Conservation (phyloP, 352 stramenopile genomes). For the Phytophthora crassamura region DNA sequence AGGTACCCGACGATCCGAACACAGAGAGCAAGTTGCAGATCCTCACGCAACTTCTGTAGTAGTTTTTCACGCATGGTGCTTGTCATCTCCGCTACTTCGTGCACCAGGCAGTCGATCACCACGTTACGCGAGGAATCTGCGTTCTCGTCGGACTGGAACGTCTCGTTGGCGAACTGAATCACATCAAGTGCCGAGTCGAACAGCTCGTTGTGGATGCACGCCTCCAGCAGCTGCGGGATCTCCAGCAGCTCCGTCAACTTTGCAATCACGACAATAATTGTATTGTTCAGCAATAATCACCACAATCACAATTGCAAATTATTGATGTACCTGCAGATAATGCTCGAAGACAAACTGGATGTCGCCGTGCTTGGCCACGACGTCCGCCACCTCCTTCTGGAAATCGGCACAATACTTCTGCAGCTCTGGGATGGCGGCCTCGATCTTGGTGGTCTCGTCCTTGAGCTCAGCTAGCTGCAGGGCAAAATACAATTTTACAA, state of each 20-base stretch:
- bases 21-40: slow-evolving; percentile 82
- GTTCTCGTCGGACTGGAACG: slow-evolving; percentile 52
- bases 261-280: slow-evolving; percentile 15
- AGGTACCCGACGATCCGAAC: slow-evolving; percentile 85
- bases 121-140: slow-evolving; percentile 46
- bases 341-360: slow-evolving; percentile 93
- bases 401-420: slow-evolving; percentile 60
- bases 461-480: slow-evolving; percentile 71
- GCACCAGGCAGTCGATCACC: slow-evolving; percentile 70
- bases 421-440: slow-evolving; percentile 58
- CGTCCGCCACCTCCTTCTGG: slow-evolving; percentile 56
- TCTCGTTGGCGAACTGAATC: slow-evolving; percentile 91
- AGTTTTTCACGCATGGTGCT: slow-evolving; percentile 72
- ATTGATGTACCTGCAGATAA: slow-evolving; percentile 70
- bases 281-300: slow-evolving; percentile 4
- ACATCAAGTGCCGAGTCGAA: slow-evolving; percentile 97
- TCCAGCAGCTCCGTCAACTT: slow-evolving; percentile 97
- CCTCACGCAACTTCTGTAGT: slow-evolving; percentile 83
- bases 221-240: slow-evolving; percentile 97
- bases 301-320: slow-evolving; percentile 9
- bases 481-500: slow-evolving; percentile 17
- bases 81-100: slow-evolving; percentile 74
- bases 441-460: slow-evolving; percentile 62
- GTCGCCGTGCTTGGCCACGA: slow-evolving; percentile 78
- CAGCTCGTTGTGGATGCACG: slow-evolving; percentile 96